A percentile compares a stretch with the other conserved stretches of the same genome.
Evolutionary conservation across 2,329 filamentous ascomycete species (phyloP).

Genomic region (Colletotrichum incanum): DNA sequence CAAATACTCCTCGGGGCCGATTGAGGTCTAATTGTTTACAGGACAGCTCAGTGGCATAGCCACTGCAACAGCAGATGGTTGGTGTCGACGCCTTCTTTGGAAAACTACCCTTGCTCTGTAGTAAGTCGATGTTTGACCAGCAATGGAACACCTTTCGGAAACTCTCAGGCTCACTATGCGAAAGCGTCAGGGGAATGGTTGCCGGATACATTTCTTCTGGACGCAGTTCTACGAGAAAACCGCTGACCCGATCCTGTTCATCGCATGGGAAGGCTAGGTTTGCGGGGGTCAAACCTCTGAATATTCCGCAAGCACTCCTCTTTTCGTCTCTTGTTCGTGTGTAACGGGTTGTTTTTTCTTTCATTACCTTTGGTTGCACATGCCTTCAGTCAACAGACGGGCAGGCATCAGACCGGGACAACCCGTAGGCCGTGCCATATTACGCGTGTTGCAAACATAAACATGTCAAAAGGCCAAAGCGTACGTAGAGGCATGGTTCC

Average conservation of each 20-base stretch:
- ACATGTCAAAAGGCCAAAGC: not conserved
- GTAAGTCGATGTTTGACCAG: too few species aligned
- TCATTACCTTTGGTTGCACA: not conserved
- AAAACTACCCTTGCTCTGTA: not conserved
- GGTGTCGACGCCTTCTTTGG: not conserved
- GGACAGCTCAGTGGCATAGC: not conserved
- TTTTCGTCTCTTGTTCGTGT: not conserved
- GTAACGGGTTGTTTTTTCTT: not conserved
- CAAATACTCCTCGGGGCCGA: not conserved
- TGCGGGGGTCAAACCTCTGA: too few species aligned
- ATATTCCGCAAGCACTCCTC: not conserved
- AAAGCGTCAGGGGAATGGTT: too few species aligned
- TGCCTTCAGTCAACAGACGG: too few species aligned
- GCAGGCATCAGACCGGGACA: not conserved
- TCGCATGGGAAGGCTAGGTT: too few species aligned
- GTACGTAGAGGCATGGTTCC: not conserved
- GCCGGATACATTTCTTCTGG: too few species aligned
- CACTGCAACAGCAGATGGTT: not conserved
- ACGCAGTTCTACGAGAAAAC: too few species aligned
- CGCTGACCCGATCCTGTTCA: too few species aligned
- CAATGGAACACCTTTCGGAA: too few species aligned
- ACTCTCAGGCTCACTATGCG: too few species aligned
- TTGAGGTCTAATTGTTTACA: not conserved
- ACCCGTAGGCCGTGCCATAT: not conserved
- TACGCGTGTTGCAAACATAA: not conserved